phyloP scores from a whole-genome alignment of 495 filamentous ascomycete species.

The Delitschia confertaspora region DNA sequence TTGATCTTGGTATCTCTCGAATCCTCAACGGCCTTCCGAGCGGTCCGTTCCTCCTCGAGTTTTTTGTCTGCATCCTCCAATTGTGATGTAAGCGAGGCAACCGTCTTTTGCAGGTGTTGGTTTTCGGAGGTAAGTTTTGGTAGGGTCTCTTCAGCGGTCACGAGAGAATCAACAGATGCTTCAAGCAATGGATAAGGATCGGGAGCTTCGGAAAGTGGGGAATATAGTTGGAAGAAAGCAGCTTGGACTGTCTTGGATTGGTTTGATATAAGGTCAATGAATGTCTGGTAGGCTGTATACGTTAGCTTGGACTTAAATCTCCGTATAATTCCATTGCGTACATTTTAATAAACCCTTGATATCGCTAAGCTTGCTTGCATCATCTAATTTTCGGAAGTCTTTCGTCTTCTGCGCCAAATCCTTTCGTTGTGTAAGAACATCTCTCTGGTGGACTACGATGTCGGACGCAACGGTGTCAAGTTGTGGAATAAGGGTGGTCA shows the following conservation, averaged over 20 bases:
- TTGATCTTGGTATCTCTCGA: slow-evolving; percentile 66
- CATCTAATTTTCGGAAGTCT: slow-evolving; percentile 91
- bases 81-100: slow-evolving; percentile 77
- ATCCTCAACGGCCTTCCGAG: slow-evolving; percentile 66
- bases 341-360: slow-evolving; percentile 84
- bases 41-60: slow-evolving; percentile 61
- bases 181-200: slow-evolving; percentile 96
- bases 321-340: slow-evolving; percentile 27
- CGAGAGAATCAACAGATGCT: slow-evolving; percentile 87
- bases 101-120: slow-evolving; percentile 68
- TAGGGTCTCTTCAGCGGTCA: slow-evolving; percentile 80
- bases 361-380: slow-evolving; percentile 76
- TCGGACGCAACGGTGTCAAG: slow-evolving; percentile 89
- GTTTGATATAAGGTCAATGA: slow-evolving; percentile 91
- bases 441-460: slow-evolving; percentile 82
- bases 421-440: slow-evolving; percentile 87
- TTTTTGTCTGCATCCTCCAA: slow-evolving; percentile 75
- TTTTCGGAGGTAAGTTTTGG: slow-evolving; percentile 83
- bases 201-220: slow-evolving; percentile 84
- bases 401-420: slow-evolving; percentile 98
- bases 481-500: slow-evolving; percentile 74
- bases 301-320: slow-evolving; percentile 12
- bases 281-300: slow-evolving; percentile 78
- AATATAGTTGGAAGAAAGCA: slow-evolving; percentile 79
- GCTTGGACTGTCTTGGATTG: slow-evolving; percentile 87